Evolutionary conservation across 257 asterid genomes (phyloP).

Genomic region (Solanum peruvianum): DNA sequence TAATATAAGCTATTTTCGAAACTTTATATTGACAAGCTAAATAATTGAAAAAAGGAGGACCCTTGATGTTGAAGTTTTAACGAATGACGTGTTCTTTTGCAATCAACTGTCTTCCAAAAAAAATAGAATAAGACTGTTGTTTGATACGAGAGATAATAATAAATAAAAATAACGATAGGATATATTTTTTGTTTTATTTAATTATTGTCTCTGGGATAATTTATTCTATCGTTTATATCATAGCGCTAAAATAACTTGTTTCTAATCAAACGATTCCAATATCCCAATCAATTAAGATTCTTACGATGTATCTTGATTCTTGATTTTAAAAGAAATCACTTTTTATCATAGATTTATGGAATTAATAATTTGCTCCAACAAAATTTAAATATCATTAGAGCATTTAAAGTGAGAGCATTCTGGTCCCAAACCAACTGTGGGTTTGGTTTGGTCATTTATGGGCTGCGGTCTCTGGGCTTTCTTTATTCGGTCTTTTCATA

Average conservation of each 20-base stretch:
- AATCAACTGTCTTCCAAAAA: neutral
- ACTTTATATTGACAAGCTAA: neutral
- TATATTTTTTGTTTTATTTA: no score
- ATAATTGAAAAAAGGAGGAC: neutral
- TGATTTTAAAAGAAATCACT: neutral
- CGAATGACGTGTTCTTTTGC: neutral
- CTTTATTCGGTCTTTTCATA: neutral
- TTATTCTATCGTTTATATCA: accelerated
- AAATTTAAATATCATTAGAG: no score
- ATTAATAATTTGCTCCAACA: neutral
- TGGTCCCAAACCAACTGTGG: neutral
- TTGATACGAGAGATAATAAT: no score
- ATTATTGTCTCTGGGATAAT: accelerated
- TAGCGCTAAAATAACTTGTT: no score
- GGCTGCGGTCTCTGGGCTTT: neutral
- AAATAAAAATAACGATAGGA: no score
- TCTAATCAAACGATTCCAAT: neutral
- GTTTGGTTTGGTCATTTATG: neutral
- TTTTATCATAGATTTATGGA: neutral
- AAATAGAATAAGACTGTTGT: accelerated
- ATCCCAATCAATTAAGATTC: neutral
- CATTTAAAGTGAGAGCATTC: neutral
- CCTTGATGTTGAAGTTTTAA: neutral
- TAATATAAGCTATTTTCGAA: neutral
- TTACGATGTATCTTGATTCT: neutral